Evolutionary conservation across 371 early-diverging fungal species (phyloP).

Genomic region (Neoconidiobolus thromboides): DNA sequence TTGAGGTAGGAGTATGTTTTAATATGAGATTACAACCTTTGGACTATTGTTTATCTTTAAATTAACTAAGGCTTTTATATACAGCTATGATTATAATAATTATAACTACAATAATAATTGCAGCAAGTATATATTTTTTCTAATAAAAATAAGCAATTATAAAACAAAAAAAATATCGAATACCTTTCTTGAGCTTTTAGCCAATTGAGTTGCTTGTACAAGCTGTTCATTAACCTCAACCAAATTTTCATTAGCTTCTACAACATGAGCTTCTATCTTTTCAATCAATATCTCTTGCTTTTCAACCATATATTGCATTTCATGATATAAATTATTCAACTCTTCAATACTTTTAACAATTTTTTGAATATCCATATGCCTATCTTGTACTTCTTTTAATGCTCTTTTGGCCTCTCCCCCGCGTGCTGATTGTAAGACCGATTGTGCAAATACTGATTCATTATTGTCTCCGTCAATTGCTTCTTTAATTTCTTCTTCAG

Average conservation of each 20-base stretch:
- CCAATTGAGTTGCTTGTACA: conserved; percentile 39
- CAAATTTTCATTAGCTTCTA: conserved; percentile 35
- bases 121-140: background rate
- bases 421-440: conserved; percentile 53
- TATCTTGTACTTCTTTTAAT: conserved; percentile 61
- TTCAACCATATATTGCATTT: conserved; percentile 73
- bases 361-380: conserved; percentile 73
- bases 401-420: conserved; percentile 63
- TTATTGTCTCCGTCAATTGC: conserved; percentile 53
- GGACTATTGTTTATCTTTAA: too few species aligned
- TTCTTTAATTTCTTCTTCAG: conserved; percentile 57
- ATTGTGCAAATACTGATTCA: conserved; percentile 65
- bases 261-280: conserved; percentile 45
- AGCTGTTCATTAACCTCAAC: conserved; percentile 52
- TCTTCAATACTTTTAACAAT: conserved; percentile 39
- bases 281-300: conserved; percentile 55
- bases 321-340: conserved; percentile 70
- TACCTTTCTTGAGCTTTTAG: conserved; percentile 43
- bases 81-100: background rate
- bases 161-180: background rate
- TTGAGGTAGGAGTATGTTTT: too few species aligned
- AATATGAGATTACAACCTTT: too few species aligned
- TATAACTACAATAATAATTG: background rate
- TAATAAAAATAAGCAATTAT: background rate
- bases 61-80: too few species aligned